Conservation (phyloP, 768 basidiomycete species). For the Hortiboletus flavorubellus region DNA sequence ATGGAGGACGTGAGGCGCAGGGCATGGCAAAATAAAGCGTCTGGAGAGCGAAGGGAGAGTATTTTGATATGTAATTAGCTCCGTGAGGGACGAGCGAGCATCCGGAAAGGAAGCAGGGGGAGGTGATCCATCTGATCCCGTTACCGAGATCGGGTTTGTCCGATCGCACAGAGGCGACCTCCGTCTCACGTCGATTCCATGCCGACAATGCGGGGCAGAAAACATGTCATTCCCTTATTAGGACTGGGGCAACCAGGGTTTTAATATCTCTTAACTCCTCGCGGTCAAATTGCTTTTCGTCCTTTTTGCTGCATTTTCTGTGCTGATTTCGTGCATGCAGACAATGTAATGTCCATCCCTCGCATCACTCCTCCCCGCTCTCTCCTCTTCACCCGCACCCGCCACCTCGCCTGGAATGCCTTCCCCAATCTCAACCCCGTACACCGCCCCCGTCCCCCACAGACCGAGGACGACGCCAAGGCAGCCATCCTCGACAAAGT, state of each 20-base stretch:
- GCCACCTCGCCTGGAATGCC: slow-evolving; percentile 28
- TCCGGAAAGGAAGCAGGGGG: slow-evolving; percentile 35
- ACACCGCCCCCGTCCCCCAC: slow-evolving; percentile 19
- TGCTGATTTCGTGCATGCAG: slow-evolving; percentile 31
- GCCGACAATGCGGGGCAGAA: slow-evolving; percentile 15
- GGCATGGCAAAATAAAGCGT: slow-evolving; percentile 52
- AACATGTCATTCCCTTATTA: neutral
- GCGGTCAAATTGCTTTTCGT: slow-evolving; percentile 19
- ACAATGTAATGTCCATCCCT: slow-evolving; percentile 36
- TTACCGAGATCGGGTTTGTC: slow-evolving; percentile 29
- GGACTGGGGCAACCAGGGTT: slow-evolving; percentile 19
- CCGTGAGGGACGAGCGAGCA: slow-evolving; percentile 42
- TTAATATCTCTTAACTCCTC: slow-evolving; percentile 13
- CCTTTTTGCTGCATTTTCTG: slow-evolving; percentile 17
- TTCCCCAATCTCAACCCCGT: slow-evolving; percentile 10
- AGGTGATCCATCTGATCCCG: slow-evolving; percentile 28
- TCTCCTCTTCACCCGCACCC: slow-evolving; percentile 7
- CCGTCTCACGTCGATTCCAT: neutral
- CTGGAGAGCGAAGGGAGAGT: slow-evolving; percentile 37
- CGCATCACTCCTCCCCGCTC: neutral
- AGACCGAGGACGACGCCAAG: slow-evolving; percentile 66
- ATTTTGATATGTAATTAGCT: slow-evolving; percentile 50
- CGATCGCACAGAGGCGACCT: slow-evolving; percentile 11
- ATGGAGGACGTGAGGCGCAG: slow-evolving; percentile 33
- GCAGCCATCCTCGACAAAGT: slow-evolving; percentile 78